Conservation (phyloP, 2,329 filamentous ascomycete species). For the Aspergillus versicolor region DNA sequence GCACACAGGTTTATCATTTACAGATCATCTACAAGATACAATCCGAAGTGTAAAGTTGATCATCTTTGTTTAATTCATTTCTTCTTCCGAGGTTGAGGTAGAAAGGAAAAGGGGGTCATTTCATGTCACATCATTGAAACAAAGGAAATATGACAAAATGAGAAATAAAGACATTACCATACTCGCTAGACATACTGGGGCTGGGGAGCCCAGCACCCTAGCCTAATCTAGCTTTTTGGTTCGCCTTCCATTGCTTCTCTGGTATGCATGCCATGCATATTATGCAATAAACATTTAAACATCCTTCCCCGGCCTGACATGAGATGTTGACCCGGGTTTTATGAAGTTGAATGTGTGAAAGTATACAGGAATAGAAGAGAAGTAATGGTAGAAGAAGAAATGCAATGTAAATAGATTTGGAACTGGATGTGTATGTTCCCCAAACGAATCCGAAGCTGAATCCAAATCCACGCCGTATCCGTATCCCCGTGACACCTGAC, state of each 20-base stretch:
- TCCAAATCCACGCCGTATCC: not conserved
- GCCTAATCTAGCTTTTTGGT: not conserved
- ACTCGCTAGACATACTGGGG: no score
- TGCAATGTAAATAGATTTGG: not conserved
- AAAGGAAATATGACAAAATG: slow-evolving; percentile 17
- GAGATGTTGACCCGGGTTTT: not conserved
- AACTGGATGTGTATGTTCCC: no score
- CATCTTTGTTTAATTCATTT: not conserved
- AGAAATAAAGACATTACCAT: not conserved
- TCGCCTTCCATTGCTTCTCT: slow-evolving; percentile 6
- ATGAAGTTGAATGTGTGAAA: not conserved
- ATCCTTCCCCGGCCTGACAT: not conserved
- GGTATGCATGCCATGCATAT: slow-evolving; percentile 4
- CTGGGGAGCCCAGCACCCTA: not conserved
- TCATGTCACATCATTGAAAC: slow-evolving; percentile 17
- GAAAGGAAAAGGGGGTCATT: not conserved
- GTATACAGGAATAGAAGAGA: not conserved
- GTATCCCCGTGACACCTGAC: slow-evolving; percentile 11
- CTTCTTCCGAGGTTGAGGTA: not conserved
- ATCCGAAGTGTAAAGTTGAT: no score
- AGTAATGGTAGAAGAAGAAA: not conserved
- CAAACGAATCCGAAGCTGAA: not conserved
- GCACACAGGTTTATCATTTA: no score
- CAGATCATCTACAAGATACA: no score
- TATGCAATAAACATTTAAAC: not conserved